phyloP scores from a whole-genome alignment of 352 stramenopile species.

The Globisporangium parvum region DNA sequence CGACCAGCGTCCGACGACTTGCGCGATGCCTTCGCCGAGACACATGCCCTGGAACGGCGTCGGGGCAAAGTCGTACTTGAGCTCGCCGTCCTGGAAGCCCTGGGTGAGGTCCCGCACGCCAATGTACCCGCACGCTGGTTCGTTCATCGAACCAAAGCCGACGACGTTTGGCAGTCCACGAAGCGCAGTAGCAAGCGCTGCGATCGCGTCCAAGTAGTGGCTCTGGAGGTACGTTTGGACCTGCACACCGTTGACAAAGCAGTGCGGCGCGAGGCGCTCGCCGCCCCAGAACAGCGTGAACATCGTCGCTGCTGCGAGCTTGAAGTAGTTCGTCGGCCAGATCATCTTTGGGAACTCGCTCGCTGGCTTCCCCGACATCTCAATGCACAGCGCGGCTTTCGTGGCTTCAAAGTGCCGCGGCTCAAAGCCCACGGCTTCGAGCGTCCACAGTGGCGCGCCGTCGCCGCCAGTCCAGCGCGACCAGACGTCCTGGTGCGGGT shows the following conservation, averaged over 20 bases:
- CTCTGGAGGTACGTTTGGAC: conserved; percentile 87
- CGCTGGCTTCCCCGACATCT: conserved; percentile 38
- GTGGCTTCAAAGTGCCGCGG: conserved; percentile 66
- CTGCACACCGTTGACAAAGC: conserved; percentile 59
- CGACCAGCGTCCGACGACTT: conserved; percentile 63
- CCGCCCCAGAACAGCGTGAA: conserved; percentile 90
- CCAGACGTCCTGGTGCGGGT: conserved; percentile 92
- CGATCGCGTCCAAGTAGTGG: conserved; percentile 80
- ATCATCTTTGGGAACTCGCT: conserved; percentile 85
- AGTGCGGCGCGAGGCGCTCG: conserved; percentile 55
- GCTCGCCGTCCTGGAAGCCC: conserved; percentile 47
- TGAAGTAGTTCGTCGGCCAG: conserved; percentile 91
- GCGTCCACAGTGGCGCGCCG: conserved; percentile 86
- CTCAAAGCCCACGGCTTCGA: conserved; percentile 73
- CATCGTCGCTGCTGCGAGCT: conserved; percentile 87
- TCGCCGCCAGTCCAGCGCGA: conserved; percentile 87
- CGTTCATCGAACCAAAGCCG: conserved; percentile 91
- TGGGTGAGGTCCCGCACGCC: conserved; percentile 50
- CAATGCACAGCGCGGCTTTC: conserved; percentile 68
- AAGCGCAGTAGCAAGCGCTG: conserved; percentile 50
- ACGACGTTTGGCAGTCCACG: conserved; percentile 76
- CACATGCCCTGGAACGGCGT: conserved; percentile 81
- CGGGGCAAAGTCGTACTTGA: conserved; percentile 71
- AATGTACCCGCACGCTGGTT: conserved; percentile 76
- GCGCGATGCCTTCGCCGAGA: conserved; percentile 56